Evolutionary conservation across 345 rosid species (phyloP), one percentile per base, ranked within the genome.

Genomic region (Linum lewisii): DNA sequence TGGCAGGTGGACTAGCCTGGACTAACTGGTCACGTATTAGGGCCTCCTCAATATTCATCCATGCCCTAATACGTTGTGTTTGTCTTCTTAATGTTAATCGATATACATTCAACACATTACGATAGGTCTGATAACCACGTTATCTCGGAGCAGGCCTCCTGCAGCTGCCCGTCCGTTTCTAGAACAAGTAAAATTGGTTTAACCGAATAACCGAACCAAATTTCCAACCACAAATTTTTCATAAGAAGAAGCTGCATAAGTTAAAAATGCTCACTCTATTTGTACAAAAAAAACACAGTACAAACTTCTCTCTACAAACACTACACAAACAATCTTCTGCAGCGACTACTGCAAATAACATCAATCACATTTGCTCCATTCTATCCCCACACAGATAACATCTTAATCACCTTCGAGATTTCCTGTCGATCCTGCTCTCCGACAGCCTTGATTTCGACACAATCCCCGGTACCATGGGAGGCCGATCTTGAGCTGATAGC

Each of bases 371-470:
- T 57, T 4, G 23, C 64, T 56, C 13, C 38, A 47, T 51, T 45
- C 55, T 52, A n/a, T 51, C 13, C 54, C 9, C 10, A 13, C 56
- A 24, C n/a, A n/a, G n/a, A 1, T 19, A 10, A 21, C 11, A 20
- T 10, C 7, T 24, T 25, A 26, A 68, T 77, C 67, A 87, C 84
- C 89, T 64, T 73, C 80, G 81, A 45, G 84, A 73, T 73, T 83
- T 87, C 71, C 89, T 82, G 60, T 84, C 89, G 47, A 72, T 76
- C 71, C 71, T 77, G 23, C 69, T 74, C 36, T 76, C 88, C 0
- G 87, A 65, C 13, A 89, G 75, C 78, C 95, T 80, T 0, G 91
- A 84, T 72, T 81, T 89, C 7, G 72, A 72, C 47, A 60, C 67
- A 13, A 77, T 71, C 24, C 86, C 86, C 0, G 81, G 84, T 24